phyloP scores from a whole-genome alignment of 2,329 filamentous ascomycete species.

The Neonectria neomacrospora region DNA sequence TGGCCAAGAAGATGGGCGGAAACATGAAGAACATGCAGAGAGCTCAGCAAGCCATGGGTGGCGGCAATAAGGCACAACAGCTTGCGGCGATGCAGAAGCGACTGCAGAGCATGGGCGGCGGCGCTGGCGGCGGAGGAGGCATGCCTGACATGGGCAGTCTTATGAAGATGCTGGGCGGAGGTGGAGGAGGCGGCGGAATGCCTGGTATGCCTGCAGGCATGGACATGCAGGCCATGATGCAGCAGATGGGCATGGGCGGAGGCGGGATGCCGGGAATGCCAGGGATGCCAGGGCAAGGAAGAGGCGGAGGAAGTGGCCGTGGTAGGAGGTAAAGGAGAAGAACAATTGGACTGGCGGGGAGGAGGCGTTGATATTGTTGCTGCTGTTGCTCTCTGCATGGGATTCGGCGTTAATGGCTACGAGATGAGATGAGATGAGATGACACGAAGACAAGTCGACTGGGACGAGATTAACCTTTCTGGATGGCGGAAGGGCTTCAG shows the following conservation, averaged over 20 bases:
- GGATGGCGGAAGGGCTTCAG: constrained; percentile 27
- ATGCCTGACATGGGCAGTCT: constrained; percentile 88
- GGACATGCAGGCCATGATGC: constrained; percentile 85
- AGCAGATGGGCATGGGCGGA: constrained; percentile 73
- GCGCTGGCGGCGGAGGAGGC: constrained; percentile 69
- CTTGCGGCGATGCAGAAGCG: constrained; percentile 97
- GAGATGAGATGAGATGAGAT: constrained; percentile 6
- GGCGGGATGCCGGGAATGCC: constrained; percentile 50
- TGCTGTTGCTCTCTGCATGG: constrained; percentile 22
- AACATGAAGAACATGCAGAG: constrained; percentile 98
- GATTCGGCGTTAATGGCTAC: constrained; percentile 27
- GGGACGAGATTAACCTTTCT: constrained; percentile 6
- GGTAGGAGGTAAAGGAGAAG: constrained; percentile 43
- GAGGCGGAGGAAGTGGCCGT: constrained; percentile 46
- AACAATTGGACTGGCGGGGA: neutral
- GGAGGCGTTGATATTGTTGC: constrained; percentile 9
- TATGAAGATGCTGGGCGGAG: constrained; percentile 89
- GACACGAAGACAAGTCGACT: constrained; percentile 9
- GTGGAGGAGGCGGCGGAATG: constrained; percentile 61
- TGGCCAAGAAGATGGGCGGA: constrained; percentile 99
- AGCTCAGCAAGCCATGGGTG: constrained; percentile 89
- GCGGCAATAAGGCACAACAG: constrained; percentile 91
- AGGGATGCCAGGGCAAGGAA: constrained; percentile 48
- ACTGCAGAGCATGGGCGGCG: constrained; percentile 91
- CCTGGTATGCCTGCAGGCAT: constrained; percentile 77